Base-by-base conservation (phyloP, 345 rosid genomes). In the Citrus medica region DNA sequence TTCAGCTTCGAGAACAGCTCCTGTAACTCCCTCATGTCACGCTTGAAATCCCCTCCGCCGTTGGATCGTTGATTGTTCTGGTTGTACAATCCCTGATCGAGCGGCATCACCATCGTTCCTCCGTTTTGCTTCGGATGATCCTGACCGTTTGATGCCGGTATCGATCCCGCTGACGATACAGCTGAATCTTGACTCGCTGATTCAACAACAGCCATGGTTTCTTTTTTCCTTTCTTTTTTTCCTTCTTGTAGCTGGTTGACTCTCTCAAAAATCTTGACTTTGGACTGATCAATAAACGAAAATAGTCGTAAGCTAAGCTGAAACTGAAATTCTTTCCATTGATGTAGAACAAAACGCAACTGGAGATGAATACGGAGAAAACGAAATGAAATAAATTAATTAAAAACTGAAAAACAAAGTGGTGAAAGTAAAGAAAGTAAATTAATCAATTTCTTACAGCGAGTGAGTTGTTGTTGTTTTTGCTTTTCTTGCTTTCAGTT, bases 1-100 rank as follows among this genome's bases (percentile, higher is more conserved):
- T 94, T 94, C 25, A 94, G 94, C 86, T 94, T 94, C 33, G 97
- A 91, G 78, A 94, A 90, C 51, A 94, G 92, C 79, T 94, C 98
- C 67, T 89, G 90, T 79, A 94, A 85, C 85, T 94, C 93, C 82
- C 89, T 91, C 84, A 92, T 86, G 59, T 92, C 92, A 75, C 89
- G 86, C 66, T 87, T 87, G 69, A 82, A 86, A 77, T 78, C 80
- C 67, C 83, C 91, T 32, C 74, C 87, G 13, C 86, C 88, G 56
- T 84, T 73, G 79, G 91, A 86, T 83, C 85, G 83, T 37, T 76
- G 80, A 53, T 78, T 65, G 37, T 58, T 32, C 32, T 78, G 73
- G 25, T 53, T 42, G 27, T 79, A 53, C 67, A 75, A 38, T 40
- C 67, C 77, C 82, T 76, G 88, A 86, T 85, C 85, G 80, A 85